Base-by-base conservation (phyloP, 257 asterid species). In the Nicotiana tomentosiformis region DNA sequence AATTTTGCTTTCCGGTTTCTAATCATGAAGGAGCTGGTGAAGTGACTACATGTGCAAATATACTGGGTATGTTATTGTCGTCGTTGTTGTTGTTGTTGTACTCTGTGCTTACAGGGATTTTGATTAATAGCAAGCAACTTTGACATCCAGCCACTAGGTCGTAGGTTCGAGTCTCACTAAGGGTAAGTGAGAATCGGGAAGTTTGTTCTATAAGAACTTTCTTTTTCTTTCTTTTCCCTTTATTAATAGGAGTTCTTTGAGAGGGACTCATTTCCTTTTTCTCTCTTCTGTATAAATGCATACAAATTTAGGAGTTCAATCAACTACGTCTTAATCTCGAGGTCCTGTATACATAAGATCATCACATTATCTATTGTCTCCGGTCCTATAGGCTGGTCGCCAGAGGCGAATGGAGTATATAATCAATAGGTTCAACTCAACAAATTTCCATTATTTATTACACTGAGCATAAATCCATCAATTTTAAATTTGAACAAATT, bases 1-100 rank as follows among this genome's bases (percentile, higher is more conserved):
- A 90, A 90, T 83, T 92, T 93, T 81, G 74, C 88, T 55, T 94
- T 96, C 87, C 87, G 94, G 83, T 96, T 92, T 78, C 94, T 94
- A 33, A 87, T 96, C 70, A 30, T 87, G 89, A 91, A 93, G 89
- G 98, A 94, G 83, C 90, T 92, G 82, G 82, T 91, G 77, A 90
- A 90, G 92, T 93, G 85, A 89, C 82, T 58, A 29, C 1, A 23
- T 23, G 26, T 29, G 30, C 2, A 2, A 29, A 1, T 29, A 29
- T 29, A 29, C 30, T 2, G 30, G 30, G 30, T 29, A 29, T 29
- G 30, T 23, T 23, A 23, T 23, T 23, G 26, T 23, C 26, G 26
- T 23, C 26, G 26, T 23, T 1, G 26, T 23, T 29, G 30, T 29
- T 29, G 30, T 29, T 29, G 30, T 29, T 0, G 2, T 29, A 61